Conservation (phyloP, 2,329 filamentous ascomycete species). For the Colletotrichum agaves region DNA sequence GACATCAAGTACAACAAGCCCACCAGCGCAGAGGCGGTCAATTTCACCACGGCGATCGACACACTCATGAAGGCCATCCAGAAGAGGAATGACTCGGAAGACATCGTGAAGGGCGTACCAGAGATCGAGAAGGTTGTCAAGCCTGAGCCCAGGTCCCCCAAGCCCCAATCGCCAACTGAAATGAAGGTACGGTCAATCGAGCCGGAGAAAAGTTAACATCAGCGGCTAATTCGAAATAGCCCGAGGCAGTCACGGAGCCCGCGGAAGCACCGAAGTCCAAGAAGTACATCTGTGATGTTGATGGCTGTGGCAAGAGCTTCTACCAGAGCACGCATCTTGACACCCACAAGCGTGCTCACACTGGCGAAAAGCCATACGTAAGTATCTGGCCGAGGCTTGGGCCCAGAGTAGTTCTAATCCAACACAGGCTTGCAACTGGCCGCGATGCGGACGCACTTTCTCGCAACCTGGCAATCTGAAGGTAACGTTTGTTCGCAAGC, state of each 20-base stretch:
- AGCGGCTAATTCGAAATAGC: not conserved
- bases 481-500: conserved; percentile 57
- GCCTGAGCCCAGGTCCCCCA: conserved; percentile 26
- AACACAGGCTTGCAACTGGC: conserved; percentile 73
- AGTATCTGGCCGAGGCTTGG: conserved; percentile 49
- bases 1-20: conserved; percentile 58
- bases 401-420: conserved; percentile 40
- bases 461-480: conserved; percentile 93
- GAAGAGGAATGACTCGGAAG: conserved; percentile 62
- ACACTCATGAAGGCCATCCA: conserved; percentile 91
- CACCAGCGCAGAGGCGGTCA: conserved; percentile 60
- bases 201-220: too few relatives aligned
- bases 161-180: not conserved
- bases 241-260: not conserved
- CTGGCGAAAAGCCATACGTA: conserved; percentile 90
- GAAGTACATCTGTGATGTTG: conserved; percentile 78
- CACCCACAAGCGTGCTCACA: conserved; percentile 89
- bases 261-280: conserved; percentile 52
- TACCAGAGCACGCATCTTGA: conserved; percentile 92
- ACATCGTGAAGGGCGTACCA: conserved; percentile 40
- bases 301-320: conserved; percentile 83
- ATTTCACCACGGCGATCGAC: conserved; percentile 86
- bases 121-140: conserved; percentile 30
- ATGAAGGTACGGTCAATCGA: not conserved
- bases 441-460: conserved; percentile 81